Evolutionary conservation across 2,329 filamentous ascomycete species (phyloP), one percentile per base, ranked within the genome.

Genomic region (Trichoderma atroviride): DNA sequence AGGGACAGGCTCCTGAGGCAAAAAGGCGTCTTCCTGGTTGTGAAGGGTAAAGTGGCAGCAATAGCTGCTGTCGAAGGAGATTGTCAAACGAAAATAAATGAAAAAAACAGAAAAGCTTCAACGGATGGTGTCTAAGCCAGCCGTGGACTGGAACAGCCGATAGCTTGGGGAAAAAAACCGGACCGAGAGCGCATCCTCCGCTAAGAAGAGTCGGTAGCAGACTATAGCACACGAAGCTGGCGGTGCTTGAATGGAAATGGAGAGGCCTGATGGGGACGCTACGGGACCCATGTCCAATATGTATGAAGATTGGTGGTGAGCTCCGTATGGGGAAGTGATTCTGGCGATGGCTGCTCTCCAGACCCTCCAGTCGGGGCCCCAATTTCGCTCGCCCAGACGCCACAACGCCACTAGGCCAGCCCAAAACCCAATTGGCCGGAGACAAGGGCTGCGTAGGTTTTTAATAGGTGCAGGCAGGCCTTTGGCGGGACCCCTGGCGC

Each of bases 351-450:
- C 60, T 29, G 37, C 16, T 24, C 67, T 50, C 61, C 40, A 40
- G 55, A 59, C 68, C 55, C 56, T 58, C 52, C 35, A 56, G 47
- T 61, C 61, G 22, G 37, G 61, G 33, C n/a, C 52, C 61, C 61
- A 69, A 69, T 69, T 69, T 69, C 60, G 27, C 63, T 68, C 50
- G 64, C 22, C 50, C 19, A 68, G 53, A 70, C 69, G 69, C 69
- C 69, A 70, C 69, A n/a, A 57, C 69, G 69, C 69, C 69, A 68
- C 69, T 57, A 40, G 50, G 63, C 35, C 19, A 47, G 56, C 29
- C 56, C 40, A 22, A 62, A 13, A 52, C 69, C 64, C 64, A 68
- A 70, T 70, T 68, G 65, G 63, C 69, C 56, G 57, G 69, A 57
- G 57, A 50, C 16, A 68, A 68, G 64, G 57, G 50, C 24, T 62